Percentiles rank a stretch among this genome's conserved stretches.
Evolutionary conservation across 176 grass and related monocot species (phyloP).

Genomic region (Aechmea fasciata): DNA sequence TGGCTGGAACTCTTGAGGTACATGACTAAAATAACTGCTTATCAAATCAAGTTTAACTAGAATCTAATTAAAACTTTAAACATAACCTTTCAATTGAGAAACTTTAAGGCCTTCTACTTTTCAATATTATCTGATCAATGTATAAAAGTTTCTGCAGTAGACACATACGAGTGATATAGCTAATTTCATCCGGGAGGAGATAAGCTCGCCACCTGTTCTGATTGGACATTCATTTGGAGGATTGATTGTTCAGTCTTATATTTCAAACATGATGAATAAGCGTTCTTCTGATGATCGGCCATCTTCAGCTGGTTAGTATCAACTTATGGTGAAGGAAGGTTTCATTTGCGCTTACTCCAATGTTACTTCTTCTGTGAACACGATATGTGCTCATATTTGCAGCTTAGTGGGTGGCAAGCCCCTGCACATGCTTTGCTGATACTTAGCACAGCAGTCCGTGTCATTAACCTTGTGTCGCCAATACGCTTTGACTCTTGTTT

Average conservation of each 20-base stretch:
- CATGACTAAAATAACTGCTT: slow-evolving; percentile 11
- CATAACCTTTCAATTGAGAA: not conserved
- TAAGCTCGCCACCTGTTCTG: slow-evolving; percentile 42
- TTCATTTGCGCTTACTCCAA: not conserved
- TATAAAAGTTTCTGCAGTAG: slow-evolving; percentile 66
- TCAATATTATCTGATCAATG: slow-evolving; percentile 18
- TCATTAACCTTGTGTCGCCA: too few species aligned
- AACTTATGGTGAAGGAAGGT: not conserved
- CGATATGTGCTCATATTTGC: not conserved
- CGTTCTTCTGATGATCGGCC: slow-evolving; percentile 9
- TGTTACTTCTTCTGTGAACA: not conserved
- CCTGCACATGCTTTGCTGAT: too few species aligned
- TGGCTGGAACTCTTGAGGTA: slow-evolving; percentile 82
- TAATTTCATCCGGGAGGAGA: slow-evolving; percentile 70
- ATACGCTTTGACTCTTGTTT: too few species aligned
- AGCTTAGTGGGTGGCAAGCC: too few species aligned
- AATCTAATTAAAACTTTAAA: too few species aligned
- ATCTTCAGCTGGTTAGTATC: slow-evolving; percentile 1
- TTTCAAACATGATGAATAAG: slow-evolving; percentile 46
- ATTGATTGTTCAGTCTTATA: slow-evolving; percentile 84
- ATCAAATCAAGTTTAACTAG: too few species aligned
- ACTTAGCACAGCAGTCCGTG: too few species aligned
- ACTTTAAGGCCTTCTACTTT: not conserved
- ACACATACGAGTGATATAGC: slow-evolving; percentile 62
- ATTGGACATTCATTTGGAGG: slow-evolving; percentile 95